Conservation (phyloP, 768 basidiomycete genomes). For the Termitomyces sp. region DNA sequence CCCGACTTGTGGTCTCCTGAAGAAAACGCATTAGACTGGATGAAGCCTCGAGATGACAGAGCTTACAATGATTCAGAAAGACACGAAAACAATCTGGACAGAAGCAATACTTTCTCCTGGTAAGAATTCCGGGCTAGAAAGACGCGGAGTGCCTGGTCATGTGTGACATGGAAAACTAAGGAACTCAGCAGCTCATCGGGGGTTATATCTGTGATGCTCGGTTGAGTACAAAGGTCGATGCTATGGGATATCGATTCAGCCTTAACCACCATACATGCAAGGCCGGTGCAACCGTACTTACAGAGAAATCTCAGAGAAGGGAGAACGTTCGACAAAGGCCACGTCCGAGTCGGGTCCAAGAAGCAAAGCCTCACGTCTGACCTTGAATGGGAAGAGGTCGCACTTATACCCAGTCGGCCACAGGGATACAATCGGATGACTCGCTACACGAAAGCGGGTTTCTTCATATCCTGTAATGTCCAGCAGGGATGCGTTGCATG, state of each 20-base stretch:
- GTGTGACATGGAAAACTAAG: conserved; percentile 8
- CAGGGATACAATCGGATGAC: conserved; percentile 10
- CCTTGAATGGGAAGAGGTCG: conserved; percentile 1
- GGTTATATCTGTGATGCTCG: conserved; percentile 7
- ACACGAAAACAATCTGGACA: conserved; percentile 4
- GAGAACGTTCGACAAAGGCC: conserved; percentile 4
- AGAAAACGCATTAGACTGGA: background rate
- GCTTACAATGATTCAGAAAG: conserved; percentile 7
- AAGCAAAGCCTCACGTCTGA: conserved; percentile 5
- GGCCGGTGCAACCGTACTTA: background rate
- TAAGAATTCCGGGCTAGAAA: conserved; percentile 9
- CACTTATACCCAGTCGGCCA: conserved; percentile 6
- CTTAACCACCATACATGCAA: background rate
- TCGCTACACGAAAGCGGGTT: conserved; percentile 5
- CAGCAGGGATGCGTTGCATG: conserved; percentile 12
- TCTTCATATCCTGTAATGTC: conserved; percentile 14
- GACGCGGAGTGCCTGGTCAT: conserved; percentile 13
- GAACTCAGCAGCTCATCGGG: conserved; percentile 6
- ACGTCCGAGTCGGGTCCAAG: conserved; percentile 10
- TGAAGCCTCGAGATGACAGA: background rate
- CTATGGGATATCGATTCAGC: background rate
- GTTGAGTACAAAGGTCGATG: conserved; percentile 8
- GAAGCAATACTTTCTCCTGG: conserved; percentile 3
- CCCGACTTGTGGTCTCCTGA: background rate
- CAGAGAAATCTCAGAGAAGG: conserved; percentile 6